These are phyloP conservation scores for Candida railenensis DNA, from an alignment of 805 yeast genomes.

Conservation along the genomic window DNA sequence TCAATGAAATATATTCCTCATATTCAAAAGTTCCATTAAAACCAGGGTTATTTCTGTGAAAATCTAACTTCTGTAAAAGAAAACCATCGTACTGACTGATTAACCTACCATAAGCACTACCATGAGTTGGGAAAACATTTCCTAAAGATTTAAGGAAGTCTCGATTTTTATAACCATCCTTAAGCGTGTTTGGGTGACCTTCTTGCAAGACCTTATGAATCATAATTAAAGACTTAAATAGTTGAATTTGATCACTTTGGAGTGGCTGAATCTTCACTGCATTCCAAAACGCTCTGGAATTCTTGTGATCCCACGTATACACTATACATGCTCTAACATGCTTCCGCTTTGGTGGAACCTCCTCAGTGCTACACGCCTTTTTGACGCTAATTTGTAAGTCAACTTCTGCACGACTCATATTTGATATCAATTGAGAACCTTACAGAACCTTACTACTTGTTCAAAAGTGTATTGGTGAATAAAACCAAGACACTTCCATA, in stretches of 20 bases:
- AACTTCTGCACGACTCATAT: constrained; percentile 46
- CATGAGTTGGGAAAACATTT: constrained; percentile 45
- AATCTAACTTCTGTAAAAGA: constrained; percentile 69
- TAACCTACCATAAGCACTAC: constrained; percentile 62
- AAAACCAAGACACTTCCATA: neutral
- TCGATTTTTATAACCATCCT: constrained; percentile 75
- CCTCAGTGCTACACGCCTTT: constrained; percentile 85
- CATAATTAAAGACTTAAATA: constrained; percentile 81
- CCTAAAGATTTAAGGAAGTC: constrained; percentile 77
- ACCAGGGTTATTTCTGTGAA: constrained; percentile 82
- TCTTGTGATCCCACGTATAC: constrained; percentile 93
- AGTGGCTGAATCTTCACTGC: constrained; percentile 76
- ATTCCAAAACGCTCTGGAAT: constrained; percentile 82
- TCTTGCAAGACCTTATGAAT: constrained; percentile 94
- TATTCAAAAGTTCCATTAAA: constrained; percentile 96
- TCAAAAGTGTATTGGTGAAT: neutral
- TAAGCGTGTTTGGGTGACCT: constrained; percentile 85
- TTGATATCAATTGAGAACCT: neutral
- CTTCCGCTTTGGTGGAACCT: constrained; percentile 90
- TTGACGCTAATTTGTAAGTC: constrained; percentile 55
- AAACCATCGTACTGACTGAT: constrained; percentile 75
- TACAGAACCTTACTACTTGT: neutral
- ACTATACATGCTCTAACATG: constrained; percentile 96
- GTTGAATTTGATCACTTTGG: constrained; percentile 76
- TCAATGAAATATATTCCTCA: constrained; percentile 87